These are phyloP conservation scores for Eremothecium gossypii DNA, from an alignment of 1,139 yeast species.

Conservation along the genomic window DNA sequence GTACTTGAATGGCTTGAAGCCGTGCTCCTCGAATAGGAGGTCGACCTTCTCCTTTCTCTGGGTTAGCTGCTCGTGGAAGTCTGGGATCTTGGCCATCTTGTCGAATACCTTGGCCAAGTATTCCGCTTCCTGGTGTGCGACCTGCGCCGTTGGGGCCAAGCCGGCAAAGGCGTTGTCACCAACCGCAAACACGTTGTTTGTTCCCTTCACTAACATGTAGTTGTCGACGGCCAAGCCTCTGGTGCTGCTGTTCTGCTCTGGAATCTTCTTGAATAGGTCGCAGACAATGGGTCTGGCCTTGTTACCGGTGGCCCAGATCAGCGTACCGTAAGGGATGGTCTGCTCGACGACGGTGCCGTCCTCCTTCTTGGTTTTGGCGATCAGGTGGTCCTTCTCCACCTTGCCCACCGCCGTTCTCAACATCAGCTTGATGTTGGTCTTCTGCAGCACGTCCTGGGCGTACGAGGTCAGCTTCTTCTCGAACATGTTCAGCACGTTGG, in stretches of 20 bases:
- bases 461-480: conserved; percentile 77
- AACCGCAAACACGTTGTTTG: conserved; percentile 72
- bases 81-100: conserved; percentile 62
- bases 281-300: conserved; percentile 74
- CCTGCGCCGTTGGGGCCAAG: conserved; percentile 95
- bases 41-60: conserved; percentile 32
- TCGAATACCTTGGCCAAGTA: conserved; percentile 70
- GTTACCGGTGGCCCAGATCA: conserved; percentile 98
- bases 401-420: conserved; percentile 83
- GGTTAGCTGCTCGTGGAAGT: conserved; percentile 41
- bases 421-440: conserved; percentile 64
- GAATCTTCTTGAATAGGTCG: conserved; percentile 62
- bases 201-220: conserved; percentile 75
- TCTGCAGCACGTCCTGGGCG: conserved; percentile 74
- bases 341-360: conserved; percentile 44
- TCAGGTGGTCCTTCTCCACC: conserved; percentile 60
- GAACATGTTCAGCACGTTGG: conserved; percentile 81
- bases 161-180: conserved; percentile 91
- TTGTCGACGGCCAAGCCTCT: conserved; percentile 83
- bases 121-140: conserved; percentile 90
- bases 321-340: conserved; percentile 81
- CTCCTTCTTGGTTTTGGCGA: conserved; percentile 63
- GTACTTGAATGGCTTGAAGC: conserved; percentile 54
- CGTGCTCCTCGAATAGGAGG: conserved; percentile 37
- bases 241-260: conserved; percentile 79